A percentile compares a stretch with the other conserved stretches of the same genome.
Evolutionary conservation across 805 yeast genomes (phyloP).

Genomic region (Saccharomycopsis sp.): DNA sequence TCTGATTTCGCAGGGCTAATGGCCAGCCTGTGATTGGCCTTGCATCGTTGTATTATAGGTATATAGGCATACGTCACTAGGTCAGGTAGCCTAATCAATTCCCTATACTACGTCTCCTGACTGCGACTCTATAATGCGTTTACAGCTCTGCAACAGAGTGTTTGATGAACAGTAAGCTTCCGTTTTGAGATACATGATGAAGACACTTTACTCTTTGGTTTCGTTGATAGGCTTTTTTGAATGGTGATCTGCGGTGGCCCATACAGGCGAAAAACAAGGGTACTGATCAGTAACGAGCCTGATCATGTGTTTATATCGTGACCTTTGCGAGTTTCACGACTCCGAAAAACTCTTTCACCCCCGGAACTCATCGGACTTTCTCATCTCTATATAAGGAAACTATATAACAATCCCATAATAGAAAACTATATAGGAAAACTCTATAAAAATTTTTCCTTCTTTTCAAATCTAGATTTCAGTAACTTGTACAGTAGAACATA

Average conservation of each 20-base stretch:
- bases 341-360: not conserved
- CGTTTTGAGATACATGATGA: not conserved
- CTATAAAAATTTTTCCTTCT: not conserved
- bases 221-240: not conserved
- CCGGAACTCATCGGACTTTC: not conserved
- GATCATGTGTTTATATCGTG: not conserved
- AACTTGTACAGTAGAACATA: not conserved
- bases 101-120: not conserved
- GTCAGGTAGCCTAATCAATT: no score
- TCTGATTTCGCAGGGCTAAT: no score
- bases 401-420: no score
- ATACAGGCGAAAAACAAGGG: not conserved
- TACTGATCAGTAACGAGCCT: not conserved
- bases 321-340: not conserved
- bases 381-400: not conserved
- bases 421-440: not conserved
- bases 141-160: not conserved
- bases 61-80: no score
- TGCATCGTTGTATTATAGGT: no score
- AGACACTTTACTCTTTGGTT: not conserved
- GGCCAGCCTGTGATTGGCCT: not conserved
- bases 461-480: not conserved
- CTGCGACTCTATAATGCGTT: not conserved
- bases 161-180: not conserved
- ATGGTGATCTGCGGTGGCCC: not conserved